A percentile compares a stretch with the other conserved stretches of the same genome.
Conservation (phyloP, 2,329 filamentous ascomycete genomes). For the Xylariomycetidae sp. region DNA sequence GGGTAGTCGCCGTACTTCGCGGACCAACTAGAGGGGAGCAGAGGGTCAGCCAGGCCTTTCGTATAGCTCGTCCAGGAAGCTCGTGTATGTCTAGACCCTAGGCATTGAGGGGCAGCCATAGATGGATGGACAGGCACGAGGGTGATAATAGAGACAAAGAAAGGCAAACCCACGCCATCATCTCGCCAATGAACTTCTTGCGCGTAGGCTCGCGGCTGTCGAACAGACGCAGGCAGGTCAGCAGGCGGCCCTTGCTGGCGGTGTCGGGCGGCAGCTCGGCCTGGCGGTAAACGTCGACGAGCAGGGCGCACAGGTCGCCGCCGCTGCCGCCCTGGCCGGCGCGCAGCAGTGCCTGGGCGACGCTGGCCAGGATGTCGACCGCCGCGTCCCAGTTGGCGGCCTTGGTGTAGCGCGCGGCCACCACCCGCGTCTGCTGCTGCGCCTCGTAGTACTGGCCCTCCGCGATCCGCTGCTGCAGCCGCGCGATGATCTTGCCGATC, state of each 20-base stretch:
- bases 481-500: constrained; percentile 52
- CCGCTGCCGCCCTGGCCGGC: constrained; percentile 92
- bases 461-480: constrained; percentile 78
- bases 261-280: constrained; percentile 72
- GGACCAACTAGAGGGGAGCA: constrained; percentile 65
- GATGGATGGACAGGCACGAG: neutral
- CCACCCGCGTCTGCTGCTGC: constrained; percentile 94
- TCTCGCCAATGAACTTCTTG: constrained; percentile 86
- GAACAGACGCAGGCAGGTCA: constrained; percentile 77
- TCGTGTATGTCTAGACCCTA: too few relatives aligned
- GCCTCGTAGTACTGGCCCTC: constrained; percentile 97
- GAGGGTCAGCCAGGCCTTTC: constrained; percentile 6
- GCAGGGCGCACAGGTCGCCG: constrained; percentile 79
- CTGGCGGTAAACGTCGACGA: constrained; percentile 88
- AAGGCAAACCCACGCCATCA: constrained; percentile 56
- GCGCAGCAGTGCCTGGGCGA: constrained; percentile 78
- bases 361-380: constrained; percentile 77
- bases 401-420: constrained; percentile 91
- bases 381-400: constrained; percentile 76
- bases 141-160: constrained; percentile 4
- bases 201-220: constrained; percentile 77
- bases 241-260: constrained; percentile 65
- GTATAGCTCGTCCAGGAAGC: constrained; percentile 3
- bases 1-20: constrained; percentile 79
- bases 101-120: too few relatives aligned